Evolutionary conservation across 768 basidiomycete genomes (phyloP).

Genomic region (Naganishia randhawae): DNA sequence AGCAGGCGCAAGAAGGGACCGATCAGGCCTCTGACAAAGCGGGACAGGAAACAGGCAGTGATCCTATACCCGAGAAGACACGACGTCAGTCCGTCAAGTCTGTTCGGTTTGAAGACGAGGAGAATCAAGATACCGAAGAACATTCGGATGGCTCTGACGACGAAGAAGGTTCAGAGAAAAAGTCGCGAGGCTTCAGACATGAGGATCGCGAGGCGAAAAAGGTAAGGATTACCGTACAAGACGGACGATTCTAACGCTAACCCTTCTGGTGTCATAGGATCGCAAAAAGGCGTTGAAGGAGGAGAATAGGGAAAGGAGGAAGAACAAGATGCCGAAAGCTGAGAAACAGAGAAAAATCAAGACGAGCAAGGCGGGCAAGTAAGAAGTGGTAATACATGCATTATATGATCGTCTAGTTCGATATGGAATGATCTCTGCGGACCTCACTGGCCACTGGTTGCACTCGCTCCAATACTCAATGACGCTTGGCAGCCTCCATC

Average conservation of each 20-base stretch:
- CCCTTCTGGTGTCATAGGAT: conserved; percentile 58
- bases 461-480: too few species aligned
- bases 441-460: too few species aligned
- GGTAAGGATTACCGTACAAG: conserved; percentile 53
- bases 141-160: conserved; percentile 42
- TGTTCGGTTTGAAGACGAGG: conserved; percentile 42
- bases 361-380: conserved; percentile 21
- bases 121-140: conserved; percentile 49
- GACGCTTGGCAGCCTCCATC: too few species aligned
- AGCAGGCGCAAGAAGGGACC: conserved; percentile 37
- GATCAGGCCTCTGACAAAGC: neutral
- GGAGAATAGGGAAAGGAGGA: conserved; percentile 79
- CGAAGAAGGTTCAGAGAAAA: conserved; percentile 56
- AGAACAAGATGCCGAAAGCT: conserved; percentile 89
- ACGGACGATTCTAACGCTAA: neutral
- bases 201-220: conserved; percentile 90
- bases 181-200: conserved; percentile 79
- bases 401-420: too few species aligned
- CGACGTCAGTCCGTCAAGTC: conserved; percentile 31
- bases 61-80: conserved; percentile 6
- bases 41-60: conserved; percentile 34
- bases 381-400: too few species aligned
- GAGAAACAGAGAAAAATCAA: conserved; percentile 88
- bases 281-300: conserved; percentile 85
- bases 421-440: too few species aligned